Conservation (phyloP, 2,329 filamentous ascomycete species). For the Madurella mycetomatis region DNA sequence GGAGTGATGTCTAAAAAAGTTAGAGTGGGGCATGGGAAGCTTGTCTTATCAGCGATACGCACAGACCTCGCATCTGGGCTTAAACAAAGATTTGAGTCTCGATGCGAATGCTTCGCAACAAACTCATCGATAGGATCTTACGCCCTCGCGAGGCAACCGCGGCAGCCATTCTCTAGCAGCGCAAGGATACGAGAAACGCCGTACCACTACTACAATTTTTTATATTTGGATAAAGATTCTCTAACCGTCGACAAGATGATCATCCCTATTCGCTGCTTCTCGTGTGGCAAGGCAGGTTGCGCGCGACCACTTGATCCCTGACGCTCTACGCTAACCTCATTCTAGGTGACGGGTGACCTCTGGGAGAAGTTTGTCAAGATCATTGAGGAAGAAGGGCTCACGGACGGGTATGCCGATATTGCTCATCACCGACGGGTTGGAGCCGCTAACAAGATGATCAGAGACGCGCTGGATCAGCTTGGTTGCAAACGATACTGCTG, state of each 20-base stretch:
- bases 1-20: constrained; percentile 24
- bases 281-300: constrained; percentile 83
- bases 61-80: constrained; percentile 14
- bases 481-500: constrained; percentile 96
- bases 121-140: neutral
- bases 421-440: neutral
- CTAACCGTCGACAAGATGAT: constrained; percentile 67
- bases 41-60: constrained; percentile 26
- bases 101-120: neutral
- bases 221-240: neutral
- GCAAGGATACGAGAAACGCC: neutral
- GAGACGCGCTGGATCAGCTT: constrained; percentile 93
- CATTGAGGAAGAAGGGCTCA: constrained; percentile 73
- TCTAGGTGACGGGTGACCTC: constrained; percentile 88
- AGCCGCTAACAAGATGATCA: constrained; percentile 40
- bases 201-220: neutral
- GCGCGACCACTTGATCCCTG: constrained; percentile 3
- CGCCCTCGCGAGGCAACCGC: neutral
- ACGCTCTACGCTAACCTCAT: constrained; percentile 29
- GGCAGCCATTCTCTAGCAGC: neutral
- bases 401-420: constrained; percentile 52
- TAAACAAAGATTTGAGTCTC: constrained; percentile 22
- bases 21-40: constrained; percentile 25
- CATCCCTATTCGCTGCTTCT: constrained; percentile 97
- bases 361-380: constrained; percentile 94